These are phyloP conservation scores for Coemansia sp. DNA, from an alignment of 192 early-diverging fungal species.

Conservation along the genomic window DNA sequence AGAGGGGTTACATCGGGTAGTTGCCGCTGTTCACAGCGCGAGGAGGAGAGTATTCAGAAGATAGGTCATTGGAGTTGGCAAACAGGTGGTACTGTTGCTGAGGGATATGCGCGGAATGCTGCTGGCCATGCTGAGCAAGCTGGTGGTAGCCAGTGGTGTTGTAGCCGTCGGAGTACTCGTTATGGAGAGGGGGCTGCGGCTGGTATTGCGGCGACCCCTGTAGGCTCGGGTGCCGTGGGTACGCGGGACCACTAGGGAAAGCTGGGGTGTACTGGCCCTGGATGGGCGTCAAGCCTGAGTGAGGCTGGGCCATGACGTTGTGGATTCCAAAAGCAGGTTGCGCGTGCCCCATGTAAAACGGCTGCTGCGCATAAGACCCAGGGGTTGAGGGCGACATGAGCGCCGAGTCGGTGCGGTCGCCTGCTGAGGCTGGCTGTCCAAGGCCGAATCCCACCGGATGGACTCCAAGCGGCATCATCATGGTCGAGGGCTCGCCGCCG, in stretches of 20 bases:
- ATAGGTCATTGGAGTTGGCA: conserved; percentile 14
- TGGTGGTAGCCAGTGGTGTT: background rate
- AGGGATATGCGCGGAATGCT: conserved; percentile 8
- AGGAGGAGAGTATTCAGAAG: conserved; percentile 15
- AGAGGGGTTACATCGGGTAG: conserved; percentile 8
- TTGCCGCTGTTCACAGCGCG: conserved; percentile 20
- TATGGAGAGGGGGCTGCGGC: background rate
- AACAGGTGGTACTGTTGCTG: conserved; percentile 38
- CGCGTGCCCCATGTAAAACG: conserved; percentile 35
- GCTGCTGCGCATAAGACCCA: conserved; percentile 18
- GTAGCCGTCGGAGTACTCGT: background rate
- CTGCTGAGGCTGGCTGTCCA: conserved; percentile 12
- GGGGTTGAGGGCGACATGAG: conserved; percentile 15
- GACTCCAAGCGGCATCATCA: conserved; percentile 39
- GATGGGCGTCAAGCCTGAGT: conserved; percentile 15
- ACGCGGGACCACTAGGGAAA: background rate
- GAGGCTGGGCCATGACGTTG: conserved; percentile 29
- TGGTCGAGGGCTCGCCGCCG: conserved; percentile 8
- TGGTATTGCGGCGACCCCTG: conserved; percentile 1
- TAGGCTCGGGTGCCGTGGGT: background rate
- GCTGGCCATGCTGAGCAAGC: conserved; percentile 5
- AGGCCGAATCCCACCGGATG: conserved; percentile 29
- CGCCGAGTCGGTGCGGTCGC: conserved; percentile 24
- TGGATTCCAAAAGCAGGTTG: conserved; percentile 19
- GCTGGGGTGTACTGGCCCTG: conserved; percentile 25